phyloP scores from a whole-genome alignment of 768 basidiomycete genomes.

The Tricholoma saponaceum region DNA sequence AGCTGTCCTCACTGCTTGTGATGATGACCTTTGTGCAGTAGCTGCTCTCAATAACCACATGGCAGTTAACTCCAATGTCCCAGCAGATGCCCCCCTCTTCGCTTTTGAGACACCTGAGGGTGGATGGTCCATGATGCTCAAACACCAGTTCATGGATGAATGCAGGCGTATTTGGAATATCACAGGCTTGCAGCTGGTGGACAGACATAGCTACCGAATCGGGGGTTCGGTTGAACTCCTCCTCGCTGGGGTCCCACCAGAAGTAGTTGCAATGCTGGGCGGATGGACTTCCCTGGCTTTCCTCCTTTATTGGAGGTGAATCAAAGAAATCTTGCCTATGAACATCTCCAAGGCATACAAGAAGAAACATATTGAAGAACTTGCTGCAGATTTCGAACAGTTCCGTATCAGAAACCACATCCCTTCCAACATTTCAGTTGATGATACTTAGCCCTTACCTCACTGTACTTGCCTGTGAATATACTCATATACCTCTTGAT shows the following conservation, averaged over 20 bases:
- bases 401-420: not conserved
- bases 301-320: conserved; percentile 27
- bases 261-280: conserved; percentile 24
- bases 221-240: conserved; percentile 22
- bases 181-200: no score
- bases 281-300: conserved; percentile 31
- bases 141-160: not conserved
- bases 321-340: conserved; percentile 6
- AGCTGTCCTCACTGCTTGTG: conserved; percentile 10
- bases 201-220: conserved; percentile 27
- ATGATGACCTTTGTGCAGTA: conserved; percentile 14
- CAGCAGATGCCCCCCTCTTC: conserved; percentile 9
- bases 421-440: not conserved
- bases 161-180: conserved; percentile 13
- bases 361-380: not conserved
- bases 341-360: not conserved
- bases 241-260: conserved; percentile 21
- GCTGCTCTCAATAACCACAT: conserved; percentile 18
- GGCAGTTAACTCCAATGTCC: conserved; percentile 9
- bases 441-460: not conserved
- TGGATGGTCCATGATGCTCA: not conserved
- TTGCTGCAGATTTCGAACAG: not conserved
- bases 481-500: not conserved
- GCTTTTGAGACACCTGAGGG: conserved; percentile 7
- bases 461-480: not conserved